These are phyloP conservation scores for Entomortierella lignicola DNA, from an alignment of 192 early-diverging fungal species.

Conservation along the genomic window DNA sequence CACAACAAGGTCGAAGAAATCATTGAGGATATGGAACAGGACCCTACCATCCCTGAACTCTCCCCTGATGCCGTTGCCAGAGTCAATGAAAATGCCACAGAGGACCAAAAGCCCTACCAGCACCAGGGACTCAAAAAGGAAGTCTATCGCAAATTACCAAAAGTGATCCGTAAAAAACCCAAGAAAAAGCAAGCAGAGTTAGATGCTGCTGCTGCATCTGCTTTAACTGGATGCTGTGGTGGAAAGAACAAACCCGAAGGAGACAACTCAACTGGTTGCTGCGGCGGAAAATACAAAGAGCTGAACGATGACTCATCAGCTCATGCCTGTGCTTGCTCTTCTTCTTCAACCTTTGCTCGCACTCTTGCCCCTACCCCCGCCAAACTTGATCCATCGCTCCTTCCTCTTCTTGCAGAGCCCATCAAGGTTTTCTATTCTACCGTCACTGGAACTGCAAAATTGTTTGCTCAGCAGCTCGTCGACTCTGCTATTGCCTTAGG, in stretches of 20 bases:
- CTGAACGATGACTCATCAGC: not conserved
- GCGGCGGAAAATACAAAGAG: conserved; percentile 44
- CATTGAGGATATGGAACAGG: conserved; percentile 40
- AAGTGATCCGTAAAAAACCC: conserved; percentile 54
- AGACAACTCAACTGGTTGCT: conserved; percentile 45
- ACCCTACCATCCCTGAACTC: conserved; percentile 25
- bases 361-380: not conserved
- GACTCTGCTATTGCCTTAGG: conserved; percentile 27
- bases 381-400: conserved; percentile 28
- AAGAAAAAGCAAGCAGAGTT: conserved; percentile 39
- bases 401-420: conserved; percentile 40
- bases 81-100: conserved; percentile 7
- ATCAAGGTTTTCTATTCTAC: conserved; percentile 70
- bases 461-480: conserved; percentile 59
- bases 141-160: conserved; percentile 39
- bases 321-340: conserved; percentile 26
- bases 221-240: conserved; percentile 35
- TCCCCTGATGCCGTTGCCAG: conserved; percentile 7
- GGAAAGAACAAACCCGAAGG: conserved; percentile 49
- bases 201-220: conserved; percentile 7
- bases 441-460: conserved; percentile 67
- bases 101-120: conserved; percentile 24
- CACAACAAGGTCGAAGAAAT: conserved; percentile 23
- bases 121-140: conserved; percentile 51
- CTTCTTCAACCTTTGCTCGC: not conserved